Base-by-base conservation (phyloP, 805 yeast genomes). In the Wickerhamiella lipophila region DNA sequence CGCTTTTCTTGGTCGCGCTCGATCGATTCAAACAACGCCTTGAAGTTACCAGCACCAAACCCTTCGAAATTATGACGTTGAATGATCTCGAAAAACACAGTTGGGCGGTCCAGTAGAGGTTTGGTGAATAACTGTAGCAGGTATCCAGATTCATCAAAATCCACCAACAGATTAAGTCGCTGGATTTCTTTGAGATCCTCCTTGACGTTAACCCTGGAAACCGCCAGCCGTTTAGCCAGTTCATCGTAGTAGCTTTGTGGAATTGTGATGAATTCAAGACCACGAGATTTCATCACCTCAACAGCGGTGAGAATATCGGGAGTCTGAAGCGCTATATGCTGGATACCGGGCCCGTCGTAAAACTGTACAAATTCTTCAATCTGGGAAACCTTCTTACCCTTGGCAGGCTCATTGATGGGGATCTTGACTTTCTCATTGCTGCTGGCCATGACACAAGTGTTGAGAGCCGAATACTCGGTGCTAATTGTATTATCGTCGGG, bases 11-110 rank as follows among this genome's bases (percentile, higher is more conserved):
- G 95, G 55, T 83, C 88, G n/a, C 71, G 71, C 61, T 85, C 95
- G 50, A 85, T 77, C 6, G 82, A 76, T 59, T 84, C 88, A 59
- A 83, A 85, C 34, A 86, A 66, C 0, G 92, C 83, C 60, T 78
- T 81, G 67, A 85, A 85, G 52, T 87, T 85, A 1, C 95, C 95
- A 45, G 86, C 86, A 1, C 95, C 95, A 64, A 85, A 85, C 0
- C 95, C 95, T 52, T 79, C 73, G 60, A 83, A 88, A 58, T 83
- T 81, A 56, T 73, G 70, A 52, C 95, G 72, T 64, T 85, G 92
- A 53, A 85, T 85, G 21, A 85, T 73, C 62, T 85, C 95, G 54
- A 85, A 68, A 60, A 85, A 85, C 41, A 84, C 70, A 0, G 94
- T 83, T 25, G 95, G 95, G 34, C 94, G 70, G 58, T 80, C 88